phyloP scores from a whole-genome alignment of 1,284 basidiomycete species.

The Rhizoctonia solani region DNA sequence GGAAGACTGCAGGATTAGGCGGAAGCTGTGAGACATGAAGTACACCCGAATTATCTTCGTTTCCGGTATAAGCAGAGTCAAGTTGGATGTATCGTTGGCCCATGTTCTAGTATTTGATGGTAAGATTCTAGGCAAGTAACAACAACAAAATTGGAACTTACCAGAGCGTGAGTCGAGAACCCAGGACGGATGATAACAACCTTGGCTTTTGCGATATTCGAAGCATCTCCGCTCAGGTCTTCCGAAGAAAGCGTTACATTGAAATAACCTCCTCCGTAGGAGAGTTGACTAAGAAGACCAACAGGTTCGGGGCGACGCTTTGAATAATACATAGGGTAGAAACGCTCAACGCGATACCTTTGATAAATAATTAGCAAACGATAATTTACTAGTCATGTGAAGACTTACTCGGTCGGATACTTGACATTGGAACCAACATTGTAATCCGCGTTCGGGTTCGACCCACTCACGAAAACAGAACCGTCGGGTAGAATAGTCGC shows the following conservation, averaged over 20 bases:
- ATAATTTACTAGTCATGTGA: conserved; percentile 51
- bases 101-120: conserved; percentile 63
- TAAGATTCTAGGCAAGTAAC: not conserved
- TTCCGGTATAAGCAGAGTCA: conserved; percentile 64
- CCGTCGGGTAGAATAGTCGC: conserved; percentile 84
- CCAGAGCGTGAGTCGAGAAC: conserved; percentile 89
- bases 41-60: conserved; percentile 66
- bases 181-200: conserved; percentile 83
- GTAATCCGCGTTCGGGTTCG: conserved; percentile 90
- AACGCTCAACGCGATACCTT: conserved; percentile 85
- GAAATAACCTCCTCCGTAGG: conserved; percentile 84
- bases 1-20: conserved; percentile 81
- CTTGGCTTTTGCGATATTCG: conserved; percentile 71
- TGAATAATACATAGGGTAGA: conserved; percentile 82
- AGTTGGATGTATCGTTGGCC: conserved; percentile 73
- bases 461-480: conserved; percentile 85
- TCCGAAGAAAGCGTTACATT: conserved; percentile 54
- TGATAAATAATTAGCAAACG: conserved; percentile 59
- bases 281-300: conserved; percentile 71
- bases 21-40: conserved; percentile 80
- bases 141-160: conserved; percentile 39
- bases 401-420: conserved; percentile 73
- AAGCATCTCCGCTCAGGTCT: conserved; percentile 71
- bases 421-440: conserved; percentile 67
- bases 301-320: conserved; percentile 69